Evolutionary conservation across 1,284 basidiomycete genomes (phyloP).

Genomic region (Stereum hirsutum): DNA sequence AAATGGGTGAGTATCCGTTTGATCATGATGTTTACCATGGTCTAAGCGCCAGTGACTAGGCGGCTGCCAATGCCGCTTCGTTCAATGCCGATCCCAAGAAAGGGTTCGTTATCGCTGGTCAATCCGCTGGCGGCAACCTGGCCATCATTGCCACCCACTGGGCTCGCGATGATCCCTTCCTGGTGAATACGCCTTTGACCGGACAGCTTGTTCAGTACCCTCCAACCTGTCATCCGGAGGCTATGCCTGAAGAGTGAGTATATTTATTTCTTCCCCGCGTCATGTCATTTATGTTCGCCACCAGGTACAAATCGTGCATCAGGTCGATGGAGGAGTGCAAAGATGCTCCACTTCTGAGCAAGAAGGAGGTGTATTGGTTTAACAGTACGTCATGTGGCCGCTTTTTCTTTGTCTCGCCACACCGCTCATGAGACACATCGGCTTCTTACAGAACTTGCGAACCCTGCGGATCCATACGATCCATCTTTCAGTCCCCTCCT

Average conservation of each 20-base stretch:
- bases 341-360: neutral
- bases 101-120: slow-evolving; percentile 14
- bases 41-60: slow-evolving; percentile 2
- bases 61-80: slow-evolving; percentile 5
- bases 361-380: neutral
- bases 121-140: slow-evolving; percentile 15
- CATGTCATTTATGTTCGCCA: neutral
- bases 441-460: neutral
- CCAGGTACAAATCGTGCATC: neutral
- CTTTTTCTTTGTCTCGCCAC: neutral
- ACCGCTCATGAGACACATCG: no score
- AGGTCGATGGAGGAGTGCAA: neutral
- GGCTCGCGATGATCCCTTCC: slow-evolving; percentile 14
- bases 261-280: neutral
- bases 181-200: slow-evolving; percentile 9
- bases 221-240: slow-evolving; percentile 7
- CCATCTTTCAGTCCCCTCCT: neutral
- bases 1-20: slow-evolving; percentile 18
- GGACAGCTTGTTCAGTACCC: slow-evolving; percentile 13
- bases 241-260: neutral
- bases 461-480: neutral
- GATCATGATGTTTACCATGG: no score
- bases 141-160: slow-evolving; percentile 10
- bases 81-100: slow-evolving; percentile 9
- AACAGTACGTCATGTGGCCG: neutral